Base-by-base conservation (phyloP, 192 early-diverging fungal genomes). In the Coemansia sp. region DNA sequence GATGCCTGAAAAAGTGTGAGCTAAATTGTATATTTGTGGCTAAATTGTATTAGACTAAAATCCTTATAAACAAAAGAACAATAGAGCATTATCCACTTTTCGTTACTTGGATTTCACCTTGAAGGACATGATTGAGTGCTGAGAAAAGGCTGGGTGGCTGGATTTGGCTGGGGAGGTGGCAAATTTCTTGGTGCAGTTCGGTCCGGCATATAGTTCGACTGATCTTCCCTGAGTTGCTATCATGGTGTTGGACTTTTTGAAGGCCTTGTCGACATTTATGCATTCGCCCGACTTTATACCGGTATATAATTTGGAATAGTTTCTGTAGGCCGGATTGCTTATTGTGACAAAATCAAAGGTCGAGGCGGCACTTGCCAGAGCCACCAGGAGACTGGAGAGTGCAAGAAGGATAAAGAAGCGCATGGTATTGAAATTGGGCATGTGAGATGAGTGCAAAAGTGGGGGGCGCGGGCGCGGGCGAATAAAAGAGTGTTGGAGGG, bases 61-160 rank as follows among this genome's bases (percentile, higher is more conserved):
- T n/a, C n/a, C n/a, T n/a, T n/a, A n/a, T n/a, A n/a, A n/a, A n/a
- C n/a, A n/a, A n/a, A n/a, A n/a, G n/a, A n/a, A n/a, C n/a, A n/a
- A n/a, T n/a, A n/a, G n/a, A n/a, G n/a, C n/a, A n/a, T n/a, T n/a
- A n/a, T n/a, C n/a, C n/a, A n/a, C n/a, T n/a, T n/a, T n/a, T n/a
- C n/a, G n/a, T n/a, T 49, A 49, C 22, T 49, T 49, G 19, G 19
- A 6, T 9, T 11, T 2, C 22, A 53, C 49, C 49, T 53, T 53
- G 49, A 53, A 53, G 3, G 49, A 53, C 49, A 53, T 53, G 27
- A 53, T 53, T 6, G 49, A 14, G 27, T 53, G 49, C 27, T 53
- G 11, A 5, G 6, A 27, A 15, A 4, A 4, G 27, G 29, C 29
- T 1, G 47, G 4, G 4, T 4, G 2, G 3, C 14, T 53, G 27